These are phyloP conservation scores for Tylopilus subfusipes DNA, from an alignment of 768 basidiomycete species.

Conservation along the genomic window DNA sequence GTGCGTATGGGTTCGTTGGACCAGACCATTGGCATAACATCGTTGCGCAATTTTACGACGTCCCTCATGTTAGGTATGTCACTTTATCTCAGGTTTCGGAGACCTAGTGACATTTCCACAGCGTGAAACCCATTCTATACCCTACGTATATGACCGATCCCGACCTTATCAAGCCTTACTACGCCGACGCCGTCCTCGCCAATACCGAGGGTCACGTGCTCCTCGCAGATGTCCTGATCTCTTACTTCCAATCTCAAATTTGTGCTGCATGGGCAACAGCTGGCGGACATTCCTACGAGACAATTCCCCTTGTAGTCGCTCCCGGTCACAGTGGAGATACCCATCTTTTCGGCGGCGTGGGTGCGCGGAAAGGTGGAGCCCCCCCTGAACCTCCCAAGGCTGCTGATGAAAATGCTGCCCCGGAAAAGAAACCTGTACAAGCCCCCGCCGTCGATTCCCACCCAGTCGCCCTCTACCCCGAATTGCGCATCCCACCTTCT, in stretches of 20 bases:
- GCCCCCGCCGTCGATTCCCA: slow-evolving; percentile 12
- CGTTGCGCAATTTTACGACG: slow-evolving; percentile 96
- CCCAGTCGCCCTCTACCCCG: slow-evolving; percentile 24
- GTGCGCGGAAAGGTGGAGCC: slow-evolving; percentile 69
- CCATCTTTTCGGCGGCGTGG: slow-evolving; percentile 80
- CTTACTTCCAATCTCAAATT: slow-evolving; percentile 87
- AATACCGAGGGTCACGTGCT: slow-evolving; percentile 78
- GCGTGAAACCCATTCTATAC: slow-evolving; percentile 79
- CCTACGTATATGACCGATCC: slow-evolving; percentile 78
- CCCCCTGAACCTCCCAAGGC: slow-evolving; percentile 46
- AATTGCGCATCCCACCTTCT: slow-evolving; percentile 57
- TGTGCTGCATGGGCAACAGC: slow-evolving; percentile 82
- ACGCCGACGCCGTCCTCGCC: slow-evolving; percentile 79
- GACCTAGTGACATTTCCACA: slow-evolving; percentile 25
- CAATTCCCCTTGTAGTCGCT: slow-evolving; percentile 42
- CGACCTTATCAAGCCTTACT: slow-evolving; percentile 63
- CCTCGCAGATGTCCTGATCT: slow-evolving; percentile 85
- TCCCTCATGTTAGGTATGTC: slow-evolving; percentile 77
- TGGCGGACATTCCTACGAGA: slow-evolving; percentile 62
- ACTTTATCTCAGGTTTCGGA: not conserved
- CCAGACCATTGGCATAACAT: slow-evolving; percentile 87
- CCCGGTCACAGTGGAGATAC: slow-evolving; percentile 40
- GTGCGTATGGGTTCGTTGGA: slow-evolving; percentile 77
- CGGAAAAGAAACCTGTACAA: slow-evolving; percentile 23
- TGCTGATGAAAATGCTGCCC: slow-evolving; percentile 31